Evolutionary conservation across 1,284 basidiomycete species (phyloP), one percentile per base, ranked within the genome.

Genomic region (Ceratorhiza oryzae-sativae): DNA sequence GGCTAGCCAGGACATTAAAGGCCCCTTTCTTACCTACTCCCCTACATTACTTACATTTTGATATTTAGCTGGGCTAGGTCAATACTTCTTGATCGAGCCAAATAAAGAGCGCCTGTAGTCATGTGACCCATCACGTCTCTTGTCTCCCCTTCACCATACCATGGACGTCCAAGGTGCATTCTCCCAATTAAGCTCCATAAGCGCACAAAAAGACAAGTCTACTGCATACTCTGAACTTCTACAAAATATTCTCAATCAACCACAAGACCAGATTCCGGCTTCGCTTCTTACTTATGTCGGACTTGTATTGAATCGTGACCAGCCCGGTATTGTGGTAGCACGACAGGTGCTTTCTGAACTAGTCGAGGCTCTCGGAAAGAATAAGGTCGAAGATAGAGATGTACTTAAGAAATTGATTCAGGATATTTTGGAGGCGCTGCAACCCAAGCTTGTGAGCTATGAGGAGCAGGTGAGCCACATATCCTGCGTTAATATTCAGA

Each of bases 291-390:
- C 83, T 20, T 76, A 79, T 34, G 87, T 91, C 78, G 80, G 92
- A 32, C 88, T 89, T 74, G 79, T 83, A 13, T 83, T 95, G 76
- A 86, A 95, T 76, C 88, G 91, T 75, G 93, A 94, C 76, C 85
- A 83, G 75, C 87, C 91, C 55, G 90, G 92, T 49, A 86, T 94
- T 72, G 91, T 97, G 71, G 90, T 94, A 61, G 92, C 91, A 25
- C 86, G 94, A 76, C 93, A 95, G 76, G 89, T 95, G 39, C 84
- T 96, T 34, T 86, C 90, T 20, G 92, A 94, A 78, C 86, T 95
- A 71, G 91, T 92, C 75, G 89, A 86, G 78, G 82, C 82, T 42
- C 82, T 95, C 45, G 83, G 82, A 34, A 84, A 86, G 56, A 86
- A 85, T 13, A 79, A 79, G 1, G 83, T 93, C 76, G 82, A 84